A percentile compares a stretch with the other conserved stretches of the same genome.
phyloP scores from a whole-genome alignment of 257 asterid genomes.

The Parsonsia alboflavescens region DNA sequence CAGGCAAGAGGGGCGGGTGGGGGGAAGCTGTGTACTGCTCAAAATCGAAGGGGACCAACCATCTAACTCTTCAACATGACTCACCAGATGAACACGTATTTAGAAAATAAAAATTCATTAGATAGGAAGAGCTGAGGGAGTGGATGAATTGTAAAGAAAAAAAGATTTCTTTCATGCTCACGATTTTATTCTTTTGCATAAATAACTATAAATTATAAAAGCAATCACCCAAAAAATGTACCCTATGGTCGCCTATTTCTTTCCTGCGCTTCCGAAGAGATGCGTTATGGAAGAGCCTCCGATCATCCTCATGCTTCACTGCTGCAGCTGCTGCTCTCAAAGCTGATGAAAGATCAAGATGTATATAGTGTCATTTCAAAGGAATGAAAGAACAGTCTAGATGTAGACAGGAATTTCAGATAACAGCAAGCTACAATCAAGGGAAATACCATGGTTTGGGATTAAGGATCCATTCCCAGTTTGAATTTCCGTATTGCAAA shows the following conservation, averaged over 20 bases:
- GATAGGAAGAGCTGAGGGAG: background rate
- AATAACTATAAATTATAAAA: no score
- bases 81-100: no score
- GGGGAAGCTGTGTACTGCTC: no score
- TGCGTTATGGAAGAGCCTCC: constrained; percentile 85
- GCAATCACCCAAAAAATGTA: constrained; percentile 30
- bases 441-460: constrained; percentile 73
- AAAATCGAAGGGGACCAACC: no score
- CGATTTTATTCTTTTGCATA: background rate
- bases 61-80: background rate
- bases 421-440: constrained; percentile 1
- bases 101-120: background rate
- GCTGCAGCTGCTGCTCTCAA: constrained; percentile 94
- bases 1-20: no score
- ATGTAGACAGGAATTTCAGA: background rate
- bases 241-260: constrained; percentile 80
- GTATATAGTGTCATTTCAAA: background rate
- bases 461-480: constrained; percentile 53
- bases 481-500: constrained; percentile 67
- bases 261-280: constrained; percentile 86
- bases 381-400: background rate
- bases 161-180: background rate
- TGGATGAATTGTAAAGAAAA: background rate
- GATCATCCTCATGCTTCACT: constrained; percentile 91
- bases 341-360: constrained; percentile 29